Conservation (phyloP, 208 protist genomes). For the Acanthamoeba sp. region DNA sequence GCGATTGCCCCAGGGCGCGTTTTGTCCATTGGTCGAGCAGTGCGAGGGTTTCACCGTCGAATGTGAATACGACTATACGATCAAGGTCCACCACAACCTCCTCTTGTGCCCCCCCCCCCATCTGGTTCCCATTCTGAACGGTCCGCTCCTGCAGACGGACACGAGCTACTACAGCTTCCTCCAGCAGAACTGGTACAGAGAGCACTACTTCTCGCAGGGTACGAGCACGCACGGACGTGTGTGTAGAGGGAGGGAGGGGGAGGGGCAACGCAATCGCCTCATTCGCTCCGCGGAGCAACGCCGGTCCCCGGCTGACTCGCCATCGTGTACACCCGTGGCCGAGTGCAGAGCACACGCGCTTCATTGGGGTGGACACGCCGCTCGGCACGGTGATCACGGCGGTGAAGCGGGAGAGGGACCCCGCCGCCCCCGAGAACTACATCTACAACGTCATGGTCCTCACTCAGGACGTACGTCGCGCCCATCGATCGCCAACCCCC, state of each 20-base stretch:
- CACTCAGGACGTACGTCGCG: constrained; percentile 27
- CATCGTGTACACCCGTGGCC: neutral
- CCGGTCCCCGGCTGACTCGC: neutral
- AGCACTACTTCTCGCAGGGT: constrained; percentile 9
- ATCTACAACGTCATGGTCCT: constrained; percentile 5
- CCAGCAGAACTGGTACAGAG: constrained; percentile 38
- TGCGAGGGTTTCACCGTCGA: constrained; percentile 25
- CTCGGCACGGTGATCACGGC: constrained; percentile 7
- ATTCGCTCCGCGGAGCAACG: no score
- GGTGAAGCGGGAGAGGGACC: neutral
- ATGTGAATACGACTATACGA: constrained; percentile 1
- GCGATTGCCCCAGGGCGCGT: no score
- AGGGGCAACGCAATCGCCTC: no score
- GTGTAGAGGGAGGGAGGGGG: neutral
- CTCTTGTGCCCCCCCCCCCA: no score
- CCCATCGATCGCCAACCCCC: no score
- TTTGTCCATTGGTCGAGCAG: neutral
- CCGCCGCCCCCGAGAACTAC: neutral
- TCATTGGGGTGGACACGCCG: constrained; percentile 36
- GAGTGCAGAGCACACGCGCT: neutral
- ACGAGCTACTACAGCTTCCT: constrained; percentile 31
- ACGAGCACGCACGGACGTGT: neutral
- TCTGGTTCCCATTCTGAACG: no score
- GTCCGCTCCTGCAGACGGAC: no score
- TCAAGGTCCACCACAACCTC: no score